These are phyloP conservation scores for Fistulina hepatica DNA, from an alignment of 1,284 basidiomycete genomes.

Conservation along the genomic window DNA sequence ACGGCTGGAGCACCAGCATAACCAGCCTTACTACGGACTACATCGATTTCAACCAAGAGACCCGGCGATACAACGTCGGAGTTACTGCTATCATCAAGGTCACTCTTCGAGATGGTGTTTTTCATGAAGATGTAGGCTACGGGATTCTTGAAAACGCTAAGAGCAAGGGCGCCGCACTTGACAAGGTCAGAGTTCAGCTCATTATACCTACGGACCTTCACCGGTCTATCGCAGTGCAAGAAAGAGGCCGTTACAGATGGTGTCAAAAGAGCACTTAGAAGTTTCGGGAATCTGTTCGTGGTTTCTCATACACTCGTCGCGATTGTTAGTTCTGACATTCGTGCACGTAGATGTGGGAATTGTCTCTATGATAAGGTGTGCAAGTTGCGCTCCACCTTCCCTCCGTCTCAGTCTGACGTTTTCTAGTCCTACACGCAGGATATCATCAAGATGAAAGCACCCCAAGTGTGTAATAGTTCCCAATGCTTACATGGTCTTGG, in stretches of 20 bases:
- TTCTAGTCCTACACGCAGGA: slow-evolving; percentile 76
- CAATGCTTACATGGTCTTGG: not conserved
- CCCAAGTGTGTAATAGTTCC: slow-evolving; percentile 45
- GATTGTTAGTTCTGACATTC: too few species aligned
- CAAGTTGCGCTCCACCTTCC: too few species aligned
- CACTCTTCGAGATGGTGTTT: slow-evolving; percentile 80
- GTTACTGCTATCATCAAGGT: slow-evolving; percentile 82
- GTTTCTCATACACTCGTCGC: too few species aligned
- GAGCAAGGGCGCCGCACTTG: slow-evolving; percentile 78
- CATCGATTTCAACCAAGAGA: slow-evolving; percentile 60
- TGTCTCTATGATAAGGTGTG: slow-evolving; percentile 96
- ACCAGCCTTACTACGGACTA: slow-evolving; percentile 70
- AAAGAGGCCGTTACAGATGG: slow-evolving; percentile 97
- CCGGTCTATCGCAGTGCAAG: slow-evolving; percentile 59
- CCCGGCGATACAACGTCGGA: slow-evolving; percentile 60
- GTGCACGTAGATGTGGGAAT: too few species aligned
- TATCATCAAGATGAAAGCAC: slow-evolving; percentile 77
- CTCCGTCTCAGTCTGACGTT: too few species aligned
- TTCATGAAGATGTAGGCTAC: slow-evolving; percentile 90
- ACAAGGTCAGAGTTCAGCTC: slow-evolving; percentile 59
- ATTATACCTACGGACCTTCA: not conserved
- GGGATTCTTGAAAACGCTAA: slow-evolving; percentile 80
- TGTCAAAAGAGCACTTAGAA: slow-evolving; percentile 81
- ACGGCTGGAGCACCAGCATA: slow-evolving; percentile 91
- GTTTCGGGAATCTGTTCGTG: slow-evolving; percentile 92